Conservation (phyloP, 345 rosid species). For the Laguncularia racemosa region DNA sequence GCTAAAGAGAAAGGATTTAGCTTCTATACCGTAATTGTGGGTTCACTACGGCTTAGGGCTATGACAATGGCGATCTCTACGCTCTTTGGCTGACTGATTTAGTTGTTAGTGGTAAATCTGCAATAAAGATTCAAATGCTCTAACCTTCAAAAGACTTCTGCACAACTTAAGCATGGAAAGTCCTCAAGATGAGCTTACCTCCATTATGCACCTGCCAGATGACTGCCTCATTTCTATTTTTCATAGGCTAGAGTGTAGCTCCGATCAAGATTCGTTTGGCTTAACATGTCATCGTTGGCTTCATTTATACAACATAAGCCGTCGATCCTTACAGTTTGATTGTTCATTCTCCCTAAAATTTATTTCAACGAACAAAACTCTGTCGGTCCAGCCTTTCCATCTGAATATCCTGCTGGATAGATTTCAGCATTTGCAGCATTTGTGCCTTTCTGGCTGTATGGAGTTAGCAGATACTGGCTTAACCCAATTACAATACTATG, state of each 20-base stretch:
- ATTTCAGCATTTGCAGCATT: slow-evolving; percentile 46
- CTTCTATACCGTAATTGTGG: slow-evolving; percentile 51
- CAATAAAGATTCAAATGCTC: slow-evolving; percentile 32
- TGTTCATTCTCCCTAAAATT: slow-evolving; percentile 34
- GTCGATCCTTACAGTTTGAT: slow-evolving; percentile 45
- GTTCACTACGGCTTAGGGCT: slow-evolving; percentile 35
- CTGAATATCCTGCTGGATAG: slow-evolving; percentile 53
- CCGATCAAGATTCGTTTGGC: slow-evolving; percentile 68
- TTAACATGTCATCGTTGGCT: slow-evolving; percentile 67
- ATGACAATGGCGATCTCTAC: slow-evolving; percentile 35
- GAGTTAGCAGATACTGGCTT: slow-evolving; percentile 50
- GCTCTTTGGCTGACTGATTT: slow-evolving; percentile 34
- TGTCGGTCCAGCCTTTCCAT: slow-evolving; percentile 29
- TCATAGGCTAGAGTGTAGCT: slow-evolving; percentile 29
- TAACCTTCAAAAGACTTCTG: slow-evolving; percentile 34
- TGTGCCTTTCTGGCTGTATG: slow-evolving; percentile 63
- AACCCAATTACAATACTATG: slow-evolving; percentile 28
- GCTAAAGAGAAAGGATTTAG: slow-evolving; percentile 26
- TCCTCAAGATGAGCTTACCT: slow-evolving; percentile 19
- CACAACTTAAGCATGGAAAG: slow-evolving; percentile 29
- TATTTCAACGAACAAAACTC: slow-evolving; percentile 22
- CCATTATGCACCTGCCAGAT: slow-evolving; percentile 53
- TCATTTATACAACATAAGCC: slow-evolving; percentile 43
- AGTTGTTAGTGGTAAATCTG: slow-evolving; percentile 27
- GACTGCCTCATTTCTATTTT: slow-evolving; percentile 68